These are phyloP conservation scores for Colletotrichum tofieldiae DNA, from an alignment of 2,329 filamentous ascomycete genomes.

Conservation along the genomic window DNA sequence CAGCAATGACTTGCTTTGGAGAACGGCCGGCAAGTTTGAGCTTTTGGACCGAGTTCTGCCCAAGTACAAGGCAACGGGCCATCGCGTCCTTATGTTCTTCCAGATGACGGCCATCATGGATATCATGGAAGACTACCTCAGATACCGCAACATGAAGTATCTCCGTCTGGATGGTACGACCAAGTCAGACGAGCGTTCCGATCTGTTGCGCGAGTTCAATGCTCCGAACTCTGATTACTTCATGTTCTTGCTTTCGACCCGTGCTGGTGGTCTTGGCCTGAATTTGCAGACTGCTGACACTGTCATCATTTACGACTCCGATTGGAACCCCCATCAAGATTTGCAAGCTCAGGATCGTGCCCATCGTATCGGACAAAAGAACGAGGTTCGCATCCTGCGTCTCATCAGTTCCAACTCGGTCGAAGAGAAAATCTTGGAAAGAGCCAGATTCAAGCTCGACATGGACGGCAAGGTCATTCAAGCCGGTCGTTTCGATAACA, in stretches of 20 bases:
- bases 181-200: conserved; percentile 96
- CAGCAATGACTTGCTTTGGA: conserved; percentile 95
- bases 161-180: conserved; percentile 96
- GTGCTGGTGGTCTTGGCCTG: conserved; percentile 96
- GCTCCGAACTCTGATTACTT: conserved; percentile 92
- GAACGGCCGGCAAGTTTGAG: conserved; percentile 97
- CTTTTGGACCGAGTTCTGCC: conserved; percentile 92
- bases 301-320: conserved; percentile 99
- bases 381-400: conserved; percentile 96
- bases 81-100: conserved; percentile 99
- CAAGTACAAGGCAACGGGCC: conserved; percentile 91
- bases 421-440: conserved; percentile 98
- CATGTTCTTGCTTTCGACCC: conserved; percentile 98
- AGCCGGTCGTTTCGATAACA: conserved; percentile 99
- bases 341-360: conserved; percentile 99
- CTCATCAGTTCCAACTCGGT: conserved; percentile 97
- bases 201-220: conserved; percentile 91
- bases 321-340: conserved; percentile 99
- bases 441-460: conserved; percentile 97
- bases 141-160: conserved; percentile 86
- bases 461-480: conserved; percentile 99
- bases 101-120: conserved; percentile 99
- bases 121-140: conserved; percentile 99
- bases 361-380: conserved; percentile 99
- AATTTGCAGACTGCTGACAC: conserved; percentile 98